phyloP scores from a whole-genome alignment of 2,329 filamentous ascomycete species.

The Lasiodiplodia sp. region DNA sequence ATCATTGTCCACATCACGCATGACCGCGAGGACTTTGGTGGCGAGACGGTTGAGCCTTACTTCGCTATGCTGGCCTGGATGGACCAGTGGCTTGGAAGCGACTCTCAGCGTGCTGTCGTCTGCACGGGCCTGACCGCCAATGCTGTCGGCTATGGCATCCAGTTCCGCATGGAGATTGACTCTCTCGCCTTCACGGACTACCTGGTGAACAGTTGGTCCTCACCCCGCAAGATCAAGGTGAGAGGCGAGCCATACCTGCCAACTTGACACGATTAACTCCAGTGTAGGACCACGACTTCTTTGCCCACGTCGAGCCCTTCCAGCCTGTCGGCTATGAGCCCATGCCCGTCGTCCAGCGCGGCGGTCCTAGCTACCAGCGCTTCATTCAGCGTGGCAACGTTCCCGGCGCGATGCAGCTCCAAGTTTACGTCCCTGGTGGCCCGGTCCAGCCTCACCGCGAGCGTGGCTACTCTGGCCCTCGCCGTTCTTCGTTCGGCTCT shows the following conservation, averaged over 20 bases:
- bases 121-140: slow-evolving; percentile 31
- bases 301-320: neutral
- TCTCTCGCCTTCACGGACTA: slow-evolving; percentile 31
- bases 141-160: slow-evolving; percentile 32
- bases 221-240: slow-evolving; percentile 35
- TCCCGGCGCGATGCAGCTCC: neutral
- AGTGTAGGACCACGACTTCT: neutral
- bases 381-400: neutral
- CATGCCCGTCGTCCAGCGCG: neutral
- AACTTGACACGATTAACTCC: slow-evolving; percentile 27
- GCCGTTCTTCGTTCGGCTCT: slow-evolving; percentile 10
- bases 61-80: slow-evolving; percentile 30
- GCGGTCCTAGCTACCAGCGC: neutral
- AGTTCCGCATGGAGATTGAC: slow-evolving; percentile 43
- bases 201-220: neutral
- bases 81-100: slow-evolving; percentile 34
- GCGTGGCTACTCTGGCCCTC: slow-evolving; percentile 13
- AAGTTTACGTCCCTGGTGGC: slow-evolving; percentile 7
- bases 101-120: slow-evolving; percentile 33
- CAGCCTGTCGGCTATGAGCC: neutral
- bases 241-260: slow-evolving; percentile 31
- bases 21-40: neutral
- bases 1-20: slow-evolving; percentile 30
- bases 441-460: slow-evolving; percentile 34
- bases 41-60: slow-evolving; percentile 3